These are phyloP conservation scores for Fusarium foetens DNA, from an alignment of 2,329 filamentous ascomycete species.

Conservation along the genomic window DNA sequence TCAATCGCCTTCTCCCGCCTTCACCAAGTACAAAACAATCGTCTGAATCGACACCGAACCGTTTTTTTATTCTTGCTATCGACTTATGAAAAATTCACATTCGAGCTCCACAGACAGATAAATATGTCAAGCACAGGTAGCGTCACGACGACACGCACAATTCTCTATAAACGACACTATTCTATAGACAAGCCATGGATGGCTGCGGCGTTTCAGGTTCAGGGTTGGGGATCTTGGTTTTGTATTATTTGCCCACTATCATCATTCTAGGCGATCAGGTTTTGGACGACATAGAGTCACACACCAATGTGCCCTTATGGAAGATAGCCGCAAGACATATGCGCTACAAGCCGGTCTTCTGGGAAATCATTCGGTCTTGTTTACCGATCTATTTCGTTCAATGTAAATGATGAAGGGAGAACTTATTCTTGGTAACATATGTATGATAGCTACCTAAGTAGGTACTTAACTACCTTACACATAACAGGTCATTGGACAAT, in stretches of 20 bases:
- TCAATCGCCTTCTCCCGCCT: constrained; percentile 7
- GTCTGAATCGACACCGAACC: constrained; percentile 12
- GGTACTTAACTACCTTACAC: not conserved
- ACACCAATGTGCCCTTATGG: not conserved
- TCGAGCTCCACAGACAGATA: constrained; percentile 23
- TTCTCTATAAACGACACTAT: constrained; percentile 26
- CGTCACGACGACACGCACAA: constrained; percentile 38
- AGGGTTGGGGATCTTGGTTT: constrained; percentile 7
- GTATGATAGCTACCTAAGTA: constrained; percentile 11
- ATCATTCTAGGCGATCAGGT: not conserved
- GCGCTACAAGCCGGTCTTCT: not conserved
- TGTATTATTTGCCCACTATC: not conserved
- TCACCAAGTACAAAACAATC: constrained; percentile 1
- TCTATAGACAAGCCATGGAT: constrained; percentile 29
- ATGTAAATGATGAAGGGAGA: constrained; percentile 4
- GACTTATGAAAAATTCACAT: constrained; percentile 26
- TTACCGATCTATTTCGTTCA: not conserved
- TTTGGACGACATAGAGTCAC: not conserved
- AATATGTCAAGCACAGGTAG: constrained; percentile 25
- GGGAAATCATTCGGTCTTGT: constrained; percentile 1
- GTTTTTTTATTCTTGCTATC: constrained; percentile 18
- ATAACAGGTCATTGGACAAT: not conserved
- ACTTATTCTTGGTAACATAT: not conserved
- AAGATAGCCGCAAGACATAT: not conserved
- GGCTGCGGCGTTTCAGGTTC: constrained; percentile 23